Evolutionary conservation across 179 eudicot genomes (phyloP).

Genomic region (Camellia oleifera): DNA sequence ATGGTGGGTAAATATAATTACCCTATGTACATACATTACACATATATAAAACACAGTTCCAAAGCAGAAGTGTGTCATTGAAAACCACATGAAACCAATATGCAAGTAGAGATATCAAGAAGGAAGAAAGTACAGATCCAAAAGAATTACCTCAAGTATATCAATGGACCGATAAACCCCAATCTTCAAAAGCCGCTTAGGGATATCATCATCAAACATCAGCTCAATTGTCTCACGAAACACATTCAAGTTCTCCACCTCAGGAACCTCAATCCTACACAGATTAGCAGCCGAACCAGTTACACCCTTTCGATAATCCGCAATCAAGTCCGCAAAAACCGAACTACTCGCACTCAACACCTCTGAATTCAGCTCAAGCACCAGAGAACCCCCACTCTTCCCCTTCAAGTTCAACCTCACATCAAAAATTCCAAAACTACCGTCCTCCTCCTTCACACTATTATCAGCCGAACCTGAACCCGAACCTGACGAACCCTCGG

Average conservation of each 20-base stretch:
- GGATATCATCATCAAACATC: slow-evolving; percentile 76
- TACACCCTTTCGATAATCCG: slow-evolving; percentile 27
- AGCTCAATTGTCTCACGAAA: slow-evolving; percentile 82
- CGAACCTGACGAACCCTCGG: slow-evolving; percentile 14
- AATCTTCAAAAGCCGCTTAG: slow-evolving; percentile 46
- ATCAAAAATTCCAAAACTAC: slow-evolving; percentile 41
- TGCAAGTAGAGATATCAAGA: neutral
- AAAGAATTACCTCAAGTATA: slow-evolving; percentile 62
- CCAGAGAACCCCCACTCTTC: slow-evolving; percentile 58
- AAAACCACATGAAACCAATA: neutral
- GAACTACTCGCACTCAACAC: slow-evolving; percentile 62
- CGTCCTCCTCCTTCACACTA: slow-evolving; percentile 15
- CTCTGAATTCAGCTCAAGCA: slow-evolving; percentile 69
- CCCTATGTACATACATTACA: neutral
- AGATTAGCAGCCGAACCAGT: slow-evolving; percentile 24
- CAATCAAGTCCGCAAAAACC: slow-evolving; percentile 56
- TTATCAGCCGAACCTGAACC: neutral
- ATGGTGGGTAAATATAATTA: too few relatives aligned
- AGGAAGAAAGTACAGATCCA: neutral
- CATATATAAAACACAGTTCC: too few relatives aligned
- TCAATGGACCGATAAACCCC: slow-evolving; percentile 79
- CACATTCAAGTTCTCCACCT: slow-evolving; percentile 71
- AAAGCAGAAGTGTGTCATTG: neutral
- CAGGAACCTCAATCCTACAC: slow-evolving; percentile 89
- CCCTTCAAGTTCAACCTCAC: slow-evolving; percentile 87